Conservation (phyloP, 2,329 filamentous ascomycete species). For the Dothidotthia symphoricarpi region DNA sequence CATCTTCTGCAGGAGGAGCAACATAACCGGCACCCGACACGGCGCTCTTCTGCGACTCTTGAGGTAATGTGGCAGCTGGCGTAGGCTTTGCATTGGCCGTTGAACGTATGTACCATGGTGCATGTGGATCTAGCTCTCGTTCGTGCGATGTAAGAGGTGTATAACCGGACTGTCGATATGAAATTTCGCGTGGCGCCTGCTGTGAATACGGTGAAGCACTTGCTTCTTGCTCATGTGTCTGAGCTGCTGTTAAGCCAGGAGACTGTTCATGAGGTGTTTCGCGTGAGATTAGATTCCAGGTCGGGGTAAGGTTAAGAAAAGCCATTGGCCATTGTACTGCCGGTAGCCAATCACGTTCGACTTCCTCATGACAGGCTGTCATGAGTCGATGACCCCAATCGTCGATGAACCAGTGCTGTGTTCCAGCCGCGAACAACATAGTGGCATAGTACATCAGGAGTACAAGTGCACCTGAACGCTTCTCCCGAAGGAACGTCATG, state of each 20-base stretch:
- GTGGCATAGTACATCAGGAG: constrained; percentile 43
- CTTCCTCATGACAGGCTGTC: constrained; percentile 17
- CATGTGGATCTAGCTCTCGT: too few species aligned
- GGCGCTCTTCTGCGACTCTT: too few species aligned
- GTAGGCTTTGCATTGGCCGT: too few species aligned
- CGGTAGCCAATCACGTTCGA: constrained; percentile 27
- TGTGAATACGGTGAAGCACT: constrained; percentile 3
- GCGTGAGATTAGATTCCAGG: constrained; percentile 6
- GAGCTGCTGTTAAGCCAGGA: not conserved
- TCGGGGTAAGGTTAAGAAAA: constrained; percentile 12
- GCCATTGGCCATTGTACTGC: constrained; percentile 29
- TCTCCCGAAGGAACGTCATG: constrained; percentile 29
- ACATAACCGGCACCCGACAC: too few species aligned
- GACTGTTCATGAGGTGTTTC: too few species aligned
- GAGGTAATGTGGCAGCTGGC: too few species aligned
- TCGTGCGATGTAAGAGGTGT: constrained; percentile 1
- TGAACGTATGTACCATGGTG: too few species aligned
- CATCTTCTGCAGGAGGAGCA: too few species aligned
- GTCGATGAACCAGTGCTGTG: constrained; percentile 43
- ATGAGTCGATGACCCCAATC: constrained; percentile 35
- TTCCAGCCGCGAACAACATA: constrained; percentile 35
- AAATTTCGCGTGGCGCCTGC: constrained; percentile 3
- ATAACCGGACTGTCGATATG: constrained; percentile 5
- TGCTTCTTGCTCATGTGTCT: not conserved
- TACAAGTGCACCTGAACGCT: constrained; percentile 37